Evolutionary conservation across 495 filamentous ascomycete genomes (phyloP).

Genomic region (Xylaria scruposa): DNA sequence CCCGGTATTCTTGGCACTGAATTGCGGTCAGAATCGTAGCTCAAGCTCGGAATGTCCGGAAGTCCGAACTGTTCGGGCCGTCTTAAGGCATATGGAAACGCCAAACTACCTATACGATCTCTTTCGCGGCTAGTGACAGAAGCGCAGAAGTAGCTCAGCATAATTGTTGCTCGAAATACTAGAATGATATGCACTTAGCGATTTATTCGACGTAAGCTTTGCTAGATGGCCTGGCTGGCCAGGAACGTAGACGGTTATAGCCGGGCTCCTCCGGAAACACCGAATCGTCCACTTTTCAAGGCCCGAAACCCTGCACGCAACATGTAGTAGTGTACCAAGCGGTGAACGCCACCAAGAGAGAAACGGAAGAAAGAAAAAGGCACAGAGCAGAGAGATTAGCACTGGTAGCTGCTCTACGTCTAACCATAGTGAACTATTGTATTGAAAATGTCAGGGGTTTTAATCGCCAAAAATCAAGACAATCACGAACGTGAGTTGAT

Average conservation of each 20-base stretch:
- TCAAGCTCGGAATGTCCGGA: background rate
- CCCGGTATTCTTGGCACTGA: background rate
- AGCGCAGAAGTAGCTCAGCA: background rate
- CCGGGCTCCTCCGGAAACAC: conserved; percentile 4
- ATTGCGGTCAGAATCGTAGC: conserved; percentile 1
- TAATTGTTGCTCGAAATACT: background rate
- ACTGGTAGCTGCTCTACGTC: background rate
- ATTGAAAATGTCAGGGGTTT: conserved; percentile 1
- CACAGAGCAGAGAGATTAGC: background rate
- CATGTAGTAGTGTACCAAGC: background rate
- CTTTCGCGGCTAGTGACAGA: background rate
- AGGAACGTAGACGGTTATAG: background rate
- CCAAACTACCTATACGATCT: background rate
- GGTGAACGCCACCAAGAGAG: background rate
- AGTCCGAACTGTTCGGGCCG: background rate
- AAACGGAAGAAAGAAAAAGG: background rate
- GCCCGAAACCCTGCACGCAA: background rate
- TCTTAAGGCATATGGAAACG: background rate
- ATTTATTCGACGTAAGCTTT: background rate
- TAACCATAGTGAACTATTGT: background rate
- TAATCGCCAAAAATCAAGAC: background rate
- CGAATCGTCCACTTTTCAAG: background rate
- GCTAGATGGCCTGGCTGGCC: background rate
- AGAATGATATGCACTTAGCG: background rate
- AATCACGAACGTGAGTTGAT: conserved; percentile 1